Base-by-base conservation (phyloP, 345 rosid species). In the Populus nigra region DNA sequence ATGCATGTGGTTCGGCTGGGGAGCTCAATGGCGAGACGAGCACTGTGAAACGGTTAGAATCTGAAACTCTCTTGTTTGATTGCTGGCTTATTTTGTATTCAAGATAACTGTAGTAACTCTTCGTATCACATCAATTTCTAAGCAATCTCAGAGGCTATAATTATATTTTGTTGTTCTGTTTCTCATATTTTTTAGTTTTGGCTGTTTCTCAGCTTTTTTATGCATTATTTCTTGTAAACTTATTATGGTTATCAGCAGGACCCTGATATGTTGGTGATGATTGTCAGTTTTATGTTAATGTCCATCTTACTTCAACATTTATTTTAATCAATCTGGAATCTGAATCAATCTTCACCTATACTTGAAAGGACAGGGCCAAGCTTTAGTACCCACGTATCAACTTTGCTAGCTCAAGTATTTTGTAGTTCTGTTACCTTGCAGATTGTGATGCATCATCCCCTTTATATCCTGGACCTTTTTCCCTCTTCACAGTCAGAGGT, bases 31-130 rank as follows among this genome's bases (percentile, higher is more conserved):
- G 80, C 17, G 90, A 89, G 65, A 72, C 75, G n/a, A 87, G 72
- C 72, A 41, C 78, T 23, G 78, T 84, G 15, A 92, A 88, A 84
- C 80, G 96, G 96, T 89, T 83, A 63, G 83, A 72, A 77, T 76
- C 84, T 59, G 65, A 79, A 69, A 59, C 65, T n/a, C 29, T n/a
- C 69, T 22, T 69, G 53, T 41, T 69, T 41, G 18, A 38, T 41
- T 69, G 16, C 43, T 25, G 4, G 4, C 31, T 41, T 7, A 69
- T 45, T 43, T 9, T 59, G 27, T 59, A 59, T 23, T 59, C 65
- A n/a, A n/a, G 65, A 25, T 59, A 59, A 59, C 9, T 25, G 5
- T 59, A 10, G 11, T 4, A 9, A 59, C 65, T 59, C 65, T 23
- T 59, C 11, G 12, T n/a, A 59, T 59, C 65, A 59, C 29, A 59